Percentiles rank a stretch among this genome's conserved stretches.
phyloP scores from a whole-genome alignment of 495 filamentous ascomycete species.

The Astrothelium macrocarpum region DNA sequence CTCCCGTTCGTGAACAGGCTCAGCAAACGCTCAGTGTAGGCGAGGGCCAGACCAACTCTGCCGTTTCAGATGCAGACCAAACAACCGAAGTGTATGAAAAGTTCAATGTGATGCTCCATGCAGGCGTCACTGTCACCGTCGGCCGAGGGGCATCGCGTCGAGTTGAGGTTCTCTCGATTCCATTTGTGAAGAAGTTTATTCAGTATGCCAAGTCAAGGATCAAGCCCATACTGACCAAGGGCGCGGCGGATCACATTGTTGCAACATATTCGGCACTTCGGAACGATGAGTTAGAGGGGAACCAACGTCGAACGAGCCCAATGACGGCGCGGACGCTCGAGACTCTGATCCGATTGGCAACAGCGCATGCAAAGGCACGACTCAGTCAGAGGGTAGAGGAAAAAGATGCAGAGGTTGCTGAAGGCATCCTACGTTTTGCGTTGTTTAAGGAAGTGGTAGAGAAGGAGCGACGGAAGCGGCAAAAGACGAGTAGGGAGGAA shows the following conservation, averaged over 20 bases:
- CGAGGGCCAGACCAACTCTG: slow-evolving; percentile 50
- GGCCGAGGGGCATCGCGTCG: slow-evolving; percentile 64
- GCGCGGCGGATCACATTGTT: slow-evolving; percentile 85
- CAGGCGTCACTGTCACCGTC: slow-evolving; percentile 68
- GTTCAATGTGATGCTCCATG: slow-evolving; percentile 91
- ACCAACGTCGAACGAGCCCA: slow-evolving; percentile 84
- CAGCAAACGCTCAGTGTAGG: slow-evolving; percentile 84
- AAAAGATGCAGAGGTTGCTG: slow-evolving; percentile 77
- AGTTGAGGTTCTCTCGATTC: slow-evolving; percentile 88
- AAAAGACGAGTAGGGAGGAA: slow-evolving; percentile 38
- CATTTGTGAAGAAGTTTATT: slow-evolving; percentile 99
- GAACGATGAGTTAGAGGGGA: slow-evolving; percentile 92
- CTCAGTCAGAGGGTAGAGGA: slow-evolving; percentile 90
- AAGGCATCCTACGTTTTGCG: slow-evolving; percentile 85
- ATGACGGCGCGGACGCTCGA: slow-evolving; percentile 97
- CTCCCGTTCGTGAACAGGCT: slow-evolving; percentile 81
- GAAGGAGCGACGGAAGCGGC: slow-evolving; percentile 68
- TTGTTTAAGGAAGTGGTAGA: slow-evolving; percentile 96
- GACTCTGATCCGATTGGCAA: slow-evolving; percentile 92
- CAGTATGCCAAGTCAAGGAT: slow-evolving; percentile 93
- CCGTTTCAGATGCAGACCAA: slow-evolving; percentile 43
- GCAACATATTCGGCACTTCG: slow-evolving; percentile 86
- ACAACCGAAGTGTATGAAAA: slow-evolving; percentile 93
- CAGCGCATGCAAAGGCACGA: slow-evolving; percentile 89
- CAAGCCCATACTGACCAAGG: slow-evolving; percentile 85